These are phyloP conservation scores for Thuja plicata DNA, from an alignment of 83 land plant genomes.

Conservation along the genomic window DNA sequence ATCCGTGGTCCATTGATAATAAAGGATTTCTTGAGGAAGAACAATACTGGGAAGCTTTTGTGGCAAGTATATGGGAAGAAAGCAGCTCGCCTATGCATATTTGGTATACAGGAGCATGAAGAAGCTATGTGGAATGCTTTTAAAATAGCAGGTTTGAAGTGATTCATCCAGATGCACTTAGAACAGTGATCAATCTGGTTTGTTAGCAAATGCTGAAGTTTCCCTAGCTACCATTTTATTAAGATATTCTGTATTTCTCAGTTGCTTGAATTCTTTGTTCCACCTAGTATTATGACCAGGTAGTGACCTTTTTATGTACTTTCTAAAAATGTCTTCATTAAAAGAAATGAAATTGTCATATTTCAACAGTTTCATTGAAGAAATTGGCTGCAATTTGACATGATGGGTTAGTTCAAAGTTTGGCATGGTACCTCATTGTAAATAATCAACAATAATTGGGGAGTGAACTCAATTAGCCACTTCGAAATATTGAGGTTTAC, in stretches of 20 bases:
- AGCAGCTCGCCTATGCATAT: slow-evolving; percentile 71
- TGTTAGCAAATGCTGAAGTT: not conserved
- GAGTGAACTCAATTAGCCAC: not conserved
- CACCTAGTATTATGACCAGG: not conserved
- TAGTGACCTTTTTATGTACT: not conserved
- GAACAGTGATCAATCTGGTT: not conserved
- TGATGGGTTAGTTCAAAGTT: not conserved
- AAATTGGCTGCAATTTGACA: not conserved
- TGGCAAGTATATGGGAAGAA: slow-evolving; percentile 88
- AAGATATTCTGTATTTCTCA: not conserved
- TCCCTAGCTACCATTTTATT: not conserved
- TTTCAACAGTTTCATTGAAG: not conserved
- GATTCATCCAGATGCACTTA: not conserved
- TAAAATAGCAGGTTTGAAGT: slow-evolving; percentile 58
- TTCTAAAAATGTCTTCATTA: not conserved
- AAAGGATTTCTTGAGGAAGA: slow-evolving; percentile 91
- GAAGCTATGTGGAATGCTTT: slow-evolving; percentile 89
- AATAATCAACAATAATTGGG: not conserved
- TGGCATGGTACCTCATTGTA: not conserved
- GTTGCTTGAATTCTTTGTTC: not conserved
- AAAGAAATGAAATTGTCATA: not conserved
- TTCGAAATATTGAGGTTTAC: not conserved
- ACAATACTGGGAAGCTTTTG: slow-evolving; percentile 92
- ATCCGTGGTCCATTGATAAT: not conserved
- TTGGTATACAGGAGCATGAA: slow-evolving; percentile 84